These are phyloP conservation scores for Coemansia biformis DNA, from an alignment of 192 early-diverging fungal species.

Conservation along the genomic window DNA sequence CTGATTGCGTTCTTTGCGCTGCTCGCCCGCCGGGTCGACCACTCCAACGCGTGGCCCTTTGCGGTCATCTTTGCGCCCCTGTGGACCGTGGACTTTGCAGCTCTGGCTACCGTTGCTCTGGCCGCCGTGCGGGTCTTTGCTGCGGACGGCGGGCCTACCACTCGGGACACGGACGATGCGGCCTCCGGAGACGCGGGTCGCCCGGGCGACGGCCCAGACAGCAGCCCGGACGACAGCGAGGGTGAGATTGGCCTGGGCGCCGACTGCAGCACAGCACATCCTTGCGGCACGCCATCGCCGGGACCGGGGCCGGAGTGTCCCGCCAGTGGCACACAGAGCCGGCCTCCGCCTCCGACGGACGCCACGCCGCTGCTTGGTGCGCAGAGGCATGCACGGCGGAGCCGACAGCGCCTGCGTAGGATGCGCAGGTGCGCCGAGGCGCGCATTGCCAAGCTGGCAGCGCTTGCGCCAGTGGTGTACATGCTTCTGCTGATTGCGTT, in stretches of 20 bases:
- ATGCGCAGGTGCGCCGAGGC: conserved; percentile 14
- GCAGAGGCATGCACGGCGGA: background rate
- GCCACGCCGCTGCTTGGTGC: conserved; percentile 19
- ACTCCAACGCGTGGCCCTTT: conserved; percentile 63
- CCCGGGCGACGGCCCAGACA: too few species aligned
- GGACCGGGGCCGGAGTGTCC: too few species aligned
- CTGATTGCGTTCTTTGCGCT: conserved; percentile 81
- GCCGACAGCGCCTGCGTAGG: conserved; percentile 12
- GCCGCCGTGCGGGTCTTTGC: conserved; percentile 4
- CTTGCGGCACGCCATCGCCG: too few species aligned
- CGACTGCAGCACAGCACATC: too few species aligned
- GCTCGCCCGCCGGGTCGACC: conserved; percentile 71
- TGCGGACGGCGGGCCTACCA: too few species aligned
- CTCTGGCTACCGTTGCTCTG: conserved; percentile 32
- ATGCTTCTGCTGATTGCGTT: conserved; percentile 61
- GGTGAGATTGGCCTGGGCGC: background rate
- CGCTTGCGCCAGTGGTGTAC: conserved; percentile 40
- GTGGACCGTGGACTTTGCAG: conserved; percentile 63
- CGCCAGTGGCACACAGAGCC: background rate
- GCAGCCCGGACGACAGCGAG: background rate
- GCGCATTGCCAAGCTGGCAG: conserved; percentile 12
- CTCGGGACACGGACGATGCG: too few species aligned
- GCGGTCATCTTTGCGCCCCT: conserved; percentile 74
- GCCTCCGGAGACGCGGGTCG: too few species aligned
- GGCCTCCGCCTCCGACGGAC: conserved; percentile 11